Base-by-base conservation (phyloP, 371 early-diverging fungal genomes). In the Mycotypha africana region DNA sequence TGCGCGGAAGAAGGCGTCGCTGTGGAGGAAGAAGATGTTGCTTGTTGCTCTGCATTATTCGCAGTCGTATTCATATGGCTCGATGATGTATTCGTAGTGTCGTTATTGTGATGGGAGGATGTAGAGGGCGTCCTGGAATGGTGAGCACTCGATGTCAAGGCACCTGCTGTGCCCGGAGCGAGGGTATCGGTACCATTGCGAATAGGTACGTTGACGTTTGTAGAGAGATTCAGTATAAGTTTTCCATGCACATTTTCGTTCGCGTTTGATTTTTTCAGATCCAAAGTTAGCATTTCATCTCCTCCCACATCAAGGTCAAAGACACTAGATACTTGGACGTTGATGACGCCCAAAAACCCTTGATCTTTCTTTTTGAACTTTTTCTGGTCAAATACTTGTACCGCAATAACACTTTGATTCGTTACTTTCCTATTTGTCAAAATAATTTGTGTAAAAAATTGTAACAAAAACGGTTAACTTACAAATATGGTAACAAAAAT, bases 361-460 rank as follows among this genome's bases (percentile, higher is more conserved):
- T 96, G 96, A 48, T 88, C 84, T 58, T 84, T 87, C 76, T 89
- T 92, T 71, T 93, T 93, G 67, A 91, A 96, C 61, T 92, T 93
- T 61, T 87, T 83, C 74, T 96, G 95, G 62, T 97, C 98, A 76
- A 95, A 97, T 30, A 97, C 87, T 69, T 97, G 96, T 22, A 95
- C 86, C 9, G 93, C 86, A 42, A 96, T 76, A 9, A 93, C 85
- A 53, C 91, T 89, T 56, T 72, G 68, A 63, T 82, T 83, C 10
- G 78, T 78, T 21, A 88, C 89, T 61, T 74, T 75, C 36, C 88
- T 88, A 67, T 24, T 53, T 33, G 6, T 36, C 12, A 39, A 41
- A 39, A 20, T 32, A 22, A 23, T 41, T 12, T 15, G n/a, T n/a
- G 16, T 4, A 9, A 0, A 10, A 11, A 9, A 33, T 33, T 36